phyloP scores from a whole-genome alignment of 805 yeast genomes.

The Candida coleopterorum region DNA sequence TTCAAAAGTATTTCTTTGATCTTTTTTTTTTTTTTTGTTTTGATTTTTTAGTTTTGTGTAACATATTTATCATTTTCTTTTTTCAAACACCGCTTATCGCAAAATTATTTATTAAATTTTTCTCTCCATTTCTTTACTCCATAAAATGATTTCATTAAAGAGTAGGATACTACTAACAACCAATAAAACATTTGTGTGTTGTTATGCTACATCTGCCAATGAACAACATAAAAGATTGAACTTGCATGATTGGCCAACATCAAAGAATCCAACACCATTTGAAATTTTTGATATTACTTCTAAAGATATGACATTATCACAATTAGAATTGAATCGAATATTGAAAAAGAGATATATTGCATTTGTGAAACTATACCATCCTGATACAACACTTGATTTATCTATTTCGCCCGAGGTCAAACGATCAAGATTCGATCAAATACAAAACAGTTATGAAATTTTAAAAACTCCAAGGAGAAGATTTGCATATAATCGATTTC shows the following conservation, averaged over 20 bases:
- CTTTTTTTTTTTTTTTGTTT: too few relatives aligned
- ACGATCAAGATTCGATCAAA: slow-evolving; percentile 24
- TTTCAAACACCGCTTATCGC: slow-evolving; percentile 4
- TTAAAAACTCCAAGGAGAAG: slow-evolving; percentile 48
- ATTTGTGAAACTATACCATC: slow-evolving; percentile 73
- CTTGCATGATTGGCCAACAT: slow-evolving; percentile 54
- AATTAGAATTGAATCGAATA: slow-evolving; percentile 48
- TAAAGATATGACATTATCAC: slow-evolving; percentile 37
- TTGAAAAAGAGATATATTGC: slow-evolving; percentile 28
- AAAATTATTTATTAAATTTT: too few relatives aligned
- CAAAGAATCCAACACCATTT: slow-evolving; percentile 59
- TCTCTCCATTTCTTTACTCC: too few relatives aligned
- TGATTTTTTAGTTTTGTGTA: background rate
- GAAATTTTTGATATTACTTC: slow-evolving; percentile 46
- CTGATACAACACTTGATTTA: slow-evolving; percentile 45
- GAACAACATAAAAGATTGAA: slow-evolving; percentile 19
- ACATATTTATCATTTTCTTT: background rate
- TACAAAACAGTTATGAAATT: slow-evolving; percentile 36
- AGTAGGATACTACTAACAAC: too few relatives aligned
- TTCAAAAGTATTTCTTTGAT: too few relatives aligned
- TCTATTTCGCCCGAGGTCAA: slow-evolving; percentile 29
- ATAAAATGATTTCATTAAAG: background rate
- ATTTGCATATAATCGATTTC: slow-evolving; percentile 23
- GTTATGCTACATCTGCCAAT: slow-evolving; percentile 17
- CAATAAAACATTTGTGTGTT: background rate